These are phyloP conservation scores for Mortierella polycephala DNA, from an alignment of 371 early-diverging fungal genomes.

Conservation along the genomic window DNA sequence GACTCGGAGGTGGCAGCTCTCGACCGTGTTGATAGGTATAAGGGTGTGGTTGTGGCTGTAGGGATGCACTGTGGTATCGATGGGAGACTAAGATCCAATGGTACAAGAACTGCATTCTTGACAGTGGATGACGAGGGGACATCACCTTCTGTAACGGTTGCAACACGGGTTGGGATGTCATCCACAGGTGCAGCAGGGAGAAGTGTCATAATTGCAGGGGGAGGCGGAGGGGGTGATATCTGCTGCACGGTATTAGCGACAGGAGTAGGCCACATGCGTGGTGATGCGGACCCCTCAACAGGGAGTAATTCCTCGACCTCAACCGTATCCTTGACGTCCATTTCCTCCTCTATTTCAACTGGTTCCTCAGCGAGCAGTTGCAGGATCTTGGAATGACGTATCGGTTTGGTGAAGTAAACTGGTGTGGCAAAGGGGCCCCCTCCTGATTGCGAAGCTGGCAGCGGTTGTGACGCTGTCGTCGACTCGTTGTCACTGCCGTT, in stretches of 20 bases:
- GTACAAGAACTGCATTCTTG: too few species aligned
- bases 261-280: constrained; percentile 4
- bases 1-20: too few species aligned
- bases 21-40: too few species aligned
- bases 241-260: not conserved
- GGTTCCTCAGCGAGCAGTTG: constrained; percentile 28
- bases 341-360: constrained; percentile 12
- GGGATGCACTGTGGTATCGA: too few species aligned
- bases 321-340: not conserved
- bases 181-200: not conserved
- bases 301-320: constrained; percentile 9
- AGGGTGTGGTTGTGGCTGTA: too few species aligned
- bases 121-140: too few species aligned
- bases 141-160: too few species aligned
- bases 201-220: not conserved
- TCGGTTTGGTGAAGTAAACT: constrained; percentile 46
- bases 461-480: not conserved
- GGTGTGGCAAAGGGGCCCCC: constrained; percentile 29
- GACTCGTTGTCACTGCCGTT: constrained; percentile 47
- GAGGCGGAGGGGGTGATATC: constrained; percentile 9
- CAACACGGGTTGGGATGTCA: not conserved
- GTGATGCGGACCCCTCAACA: constrained; percentile 9
- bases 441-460: not conserved
- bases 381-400: constrained; percentile 51
- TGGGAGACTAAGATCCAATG: too few species aligned